Evolutionary conservation across 2,329 filamentous ascomycete species (phyloP).

Genomic region (Thermochaetoides dissita): DNA sequence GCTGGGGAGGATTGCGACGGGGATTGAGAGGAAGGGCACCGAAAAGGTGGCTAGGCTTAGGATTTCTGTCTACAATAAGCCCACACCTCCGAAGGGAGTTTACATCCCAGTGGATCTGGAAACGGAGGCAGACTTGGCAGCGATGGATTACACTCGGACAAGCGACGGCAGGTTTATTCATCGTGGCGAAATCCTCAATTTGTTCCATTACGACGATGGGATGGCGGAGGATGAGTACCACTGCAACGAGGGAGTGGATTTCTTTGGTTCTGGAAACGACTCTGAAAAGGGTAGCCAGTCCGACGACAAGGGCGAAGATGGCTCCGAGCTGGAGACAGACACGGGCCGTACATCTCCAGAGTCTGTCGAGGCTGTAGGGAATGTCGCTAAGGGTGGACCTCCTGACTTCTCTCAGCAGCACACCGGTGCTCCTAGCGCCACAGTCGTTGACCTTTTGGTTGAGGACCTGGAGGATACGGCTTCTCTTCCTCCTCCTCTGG

Average conservation of each 20-base stretch:
- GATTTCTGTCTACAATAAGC: no score
- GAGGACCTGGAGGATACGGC: no score
- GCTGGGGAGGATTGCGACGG: constrained; percentile 44
- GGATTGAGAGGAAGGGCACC: background rate
- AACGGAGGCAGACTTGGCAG: constrained; percentile 7
- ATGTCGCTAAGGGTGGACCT: no score
- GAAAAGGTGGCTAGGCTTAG: no score
- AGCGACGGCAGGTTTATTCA: constrained; percentile 20
- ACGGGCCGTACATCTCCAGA: no score
- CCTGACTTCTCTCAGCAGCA: no score
- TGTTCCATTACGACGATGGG: constrained; percentile 17
- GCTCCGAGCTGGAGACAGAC: no score
- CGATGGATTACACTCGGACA: constrained; percentile 16
- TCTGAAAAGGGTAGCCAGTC: background rate
- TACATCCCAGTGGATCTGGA: background rate
- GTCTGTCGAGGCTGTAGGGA: no score
- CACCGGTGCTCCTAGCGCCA: no score
- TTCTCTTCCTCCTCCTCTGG: no score
- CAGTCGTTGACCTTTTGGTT: no score
- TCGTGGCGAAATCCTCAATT: constrained; percentile 19
- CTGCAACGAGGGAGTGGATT: background rate
- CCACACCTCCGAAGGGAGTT: background rate
- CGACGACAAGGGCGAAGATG: no score
- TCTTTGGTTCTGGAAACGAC: background rate
- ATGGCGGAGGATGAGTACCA: constrained; percentile 5